Conservation (phyloP, 1,284 basidiomycete species). For the Marasmius fiardii region DNA sequence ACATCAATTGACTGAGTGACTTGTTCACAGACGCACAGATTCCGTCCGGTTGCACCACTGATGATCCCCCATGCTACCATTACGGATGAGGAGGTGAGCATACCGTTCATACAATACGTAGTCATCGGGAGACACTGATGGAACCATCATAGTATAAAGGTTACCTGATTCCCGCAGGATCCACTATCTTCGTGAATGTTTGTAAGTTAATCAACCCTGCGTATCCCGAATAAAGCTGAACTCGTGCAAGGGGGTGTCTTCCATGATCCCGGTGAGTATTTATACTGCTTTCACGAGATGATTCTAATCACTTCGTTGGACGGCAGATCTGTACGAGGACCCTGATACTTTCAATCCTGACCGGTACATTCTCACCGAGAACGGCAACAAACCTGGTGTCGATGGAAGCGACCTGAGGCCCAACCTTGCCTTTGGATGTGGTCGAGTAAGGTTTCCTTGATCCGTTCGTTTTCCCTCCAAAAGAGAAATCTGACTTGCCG, state of each 20-base stretch:
- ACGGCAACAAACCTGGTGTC: slow-evolving; percentile 7
- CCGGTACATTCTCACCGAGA: slow-evolving; percentile 1
- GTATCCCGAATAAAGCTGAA: background rate
- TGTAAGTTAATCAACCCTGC: slow-evolving; percentile 13
- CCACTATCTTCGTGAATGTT: slow-evolving; percentile 17
- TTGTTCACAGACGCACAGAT: slow-evolving; percentile 19
- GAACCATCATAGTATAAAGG: slow-evolving; percentile 13
- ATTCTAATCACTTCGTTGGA: background rate
- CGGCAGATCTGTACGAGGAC: slow-evolving; percentile 17
- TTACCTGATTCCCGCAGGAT: slow-evolving; percentile 15
- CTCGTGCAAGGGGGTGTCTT: slow-evolving; percentile 14
- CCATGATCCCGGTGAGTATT: slow-evolving; percentile 15
- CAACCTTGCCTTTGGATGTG: slow-evolving; percentile 12
- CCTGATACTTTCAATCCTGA: slow-evolving; percentile 14
- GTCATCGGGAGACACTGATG: background rate
- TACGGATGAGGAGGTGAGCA: slow-evolving; percentile 8
- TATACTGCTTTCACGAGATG: background rate
- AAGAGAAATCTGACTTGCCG: too few species aligned
- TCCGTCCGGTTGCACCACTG: slow-evolving; percentile 16
- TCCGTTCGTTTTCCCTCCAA: background rate
- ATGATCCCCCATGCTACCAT: slow-evolving; percentile 13
- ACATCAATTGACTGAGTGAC: too few species aligned
- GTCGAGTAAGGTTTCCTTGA: slow-evolving; percentile 11
- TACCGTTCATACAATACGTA: background rate
- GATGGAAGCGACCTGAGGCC: slow-evolving; percentile 3